Evolutionary conservation across 2,329 filamentous ascomycete species (phyloP).

Genomic region (Trichoderma sp.): DNA sequence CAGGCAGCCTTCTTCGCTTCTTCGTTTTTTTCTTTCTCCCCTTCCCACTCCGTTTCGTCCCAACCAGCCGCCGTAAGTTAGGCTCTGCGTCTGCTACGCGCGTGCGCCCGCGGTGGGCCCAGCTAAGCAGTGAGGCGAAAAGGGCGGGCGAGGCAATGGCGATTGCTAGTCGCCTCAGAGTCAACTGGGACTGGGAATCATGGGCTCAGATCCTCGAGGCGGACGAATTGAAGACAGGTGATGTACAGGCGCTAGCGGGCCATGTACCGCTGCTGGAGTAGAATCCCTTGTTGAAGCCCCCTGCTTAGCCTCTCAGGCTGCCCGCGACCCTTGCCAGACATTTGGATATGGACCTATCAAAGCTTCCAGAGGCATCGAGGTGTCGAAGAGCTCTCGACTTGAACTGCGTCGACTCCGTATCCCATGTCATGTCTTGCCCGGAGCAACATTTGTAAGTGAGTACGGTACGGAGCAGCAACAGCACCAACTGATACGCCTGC

Average conservation of each 20-base stretch:
- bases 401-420: background rate
- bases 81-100: conserved; percentile 11
- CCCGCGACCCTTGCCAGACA: conserved; percentile 17
- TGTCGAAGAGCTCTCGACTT: background rate
- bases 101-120: conserved; percentile 15
- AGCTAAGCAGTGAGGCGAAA: conserved; percentile 19
- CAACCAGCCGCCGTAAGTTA: background rate
- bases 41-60: background rate
- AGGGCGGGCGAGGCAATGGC: conserved; percentile 16
- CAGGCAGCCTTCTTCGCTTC: background rate
- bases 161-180: conserved; percentile 2
- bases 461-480: background rate
- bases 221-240: conserved; percentile 17
- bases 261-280: conserved; percentile 16
- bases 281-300: conserved; percentile 9
- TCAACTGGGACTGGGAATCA: background rate
- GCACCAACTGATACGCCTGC: background rate
- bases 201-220: conserved; percentile 16
- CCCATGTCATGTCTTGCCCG: background rate
- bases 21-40: background rate
- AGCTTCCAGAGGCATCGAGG: background rate
- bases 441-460: background rate
- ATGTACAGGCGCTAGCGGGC: conserved; percentile 21
- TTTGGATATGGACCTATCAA: conserved; percentile 21
- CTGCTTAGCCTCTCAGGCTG: conserved; percentile 22